Conservation (phyloP, 148 eudicot species). For the Camellia japonica region DNA sequence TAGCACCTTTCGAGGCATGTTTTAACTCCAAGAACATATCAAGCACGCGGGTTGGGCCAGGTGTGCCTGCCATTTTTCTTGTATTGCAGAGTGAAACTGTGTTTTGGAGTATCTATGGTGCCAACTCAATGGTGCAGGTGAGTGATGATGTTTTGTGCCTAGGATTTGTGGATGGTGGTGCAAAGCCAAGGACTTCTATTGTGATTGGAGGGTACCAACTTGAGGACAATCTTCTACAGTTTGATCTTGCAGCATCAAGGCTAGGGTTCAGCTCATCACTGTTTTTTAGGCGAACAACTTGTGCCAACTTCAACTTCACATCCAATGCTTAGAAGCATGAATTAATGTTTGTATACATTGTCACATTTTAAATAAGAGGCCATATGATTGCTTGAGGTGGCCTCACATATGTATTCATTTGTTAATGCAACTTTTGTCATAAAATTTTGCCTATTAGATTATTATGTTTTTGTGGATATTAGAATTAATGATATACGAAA, state of each 20-base stretch:
- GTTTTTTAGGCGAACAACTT: conserved; percentile 24
- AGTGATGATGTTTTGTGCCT: conserved; percentile 27
- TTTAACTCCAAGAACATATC: conserved; percentile 15
- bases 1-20: conserved; percentile 42
- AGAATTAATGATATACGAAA: no score
- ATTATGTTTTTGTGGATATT: no score
- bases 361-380: not conserved
- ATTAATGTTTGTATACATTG: not conserved
- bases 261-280: conserved; percentile 48
- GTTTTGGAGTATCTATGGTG: conserved; percentile 40
- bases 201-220: conserved; percentile 52
- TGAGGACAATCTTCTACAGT: conserved; percentile 17
- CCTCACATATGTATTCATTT: no score
- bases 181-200: conserved; percentile 21
- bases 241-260: conserved; percentile 33
- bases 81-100: conserved; percentile 36
- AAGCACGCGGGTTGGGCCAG: conserved; percentile 23
- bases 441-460: no score
- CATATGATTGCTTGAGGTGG: no score
- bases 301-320: conserved; percentile 44
- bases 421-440: no score
- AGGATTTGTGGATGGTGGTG: conserved; percentile 55
- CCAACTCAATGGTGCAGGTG: conserved; percentile 49
- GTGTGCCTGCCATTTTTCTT: conserved; percentile 39
- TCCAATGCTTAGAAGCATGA: not conserved